These are phyloP conservation scores for Heimioporus sp. DNA, from an alignment of 768 basidiomycete genomes.

Conservation along the genomic window DNA sequence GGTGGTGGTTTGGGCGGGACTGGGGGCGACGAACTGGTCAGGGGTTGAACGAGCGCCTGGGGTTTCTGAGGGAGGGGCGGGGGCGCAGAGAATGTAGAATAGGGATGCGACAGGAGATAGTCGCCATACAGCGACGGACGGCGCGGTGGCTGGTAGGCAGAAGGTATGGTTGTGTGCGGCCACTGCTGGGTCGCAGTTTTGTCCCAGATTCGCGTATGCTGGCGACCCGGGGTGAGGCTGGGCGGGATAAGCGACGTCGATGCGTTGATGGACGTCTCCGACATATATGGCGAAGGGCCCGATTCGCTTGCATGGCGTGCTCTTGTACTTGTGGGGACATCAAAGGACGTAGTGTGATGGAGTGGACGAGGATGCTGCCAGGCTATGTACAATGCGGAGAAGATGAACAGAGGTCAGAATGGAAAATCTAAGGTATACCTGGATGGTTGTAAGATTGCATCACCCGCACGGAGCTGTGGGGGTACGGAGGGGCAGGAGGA, in stretches of 20 bases:
- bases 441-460: slow-evolving; percentile 35
- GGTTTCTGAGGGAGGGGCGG: slow-evolving; percentile 33
- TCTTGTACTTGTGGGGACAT: slow-evolving; percentile 22
- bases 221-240: slow-evolving; percentile 24
- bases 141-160: slow-evolving; percentile 9
- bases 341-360: slow-evolving; percentile 20
- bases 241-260: slow-evolving; percentile 18
- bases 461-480: background rate
- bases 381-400: slow-evolving; percentile 6
- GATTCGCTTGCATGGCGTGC: slow-evolving; percentile 22
- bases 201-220: slow-evolving; percentile 23
- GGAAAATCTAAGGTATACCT: slow-evolving; percentile 13
- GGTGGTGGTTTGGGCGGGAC: slow-evolving; percentile 40
- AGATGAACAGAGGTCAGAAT: slow-evolving; percentile 2
- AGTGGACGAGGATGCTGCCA: slow-evolving; percentile 18
- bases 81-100: slow-evolving; percentile 22
- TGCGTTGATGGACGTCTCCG: background rate
- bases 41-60: slow-evolving; percentile 24
- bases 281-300: background rate
- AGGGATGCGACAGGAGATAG: slow-evolving; percentile 18
- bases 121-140: slow-evolving; percentile 28
- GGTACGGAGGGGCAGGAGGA: background rate
- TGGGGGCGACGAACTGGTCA: slow-evolving; percentile 36
- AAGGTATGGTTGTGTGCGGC: slow-evolving; percentile 8
- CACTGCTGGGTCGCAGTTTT: slow-evolving; percentile 9